Evolutionary conservation across 1,284 basidiomycete genomes (phyloP).

Genomic region (Moesziomyces sp.): DNA sequence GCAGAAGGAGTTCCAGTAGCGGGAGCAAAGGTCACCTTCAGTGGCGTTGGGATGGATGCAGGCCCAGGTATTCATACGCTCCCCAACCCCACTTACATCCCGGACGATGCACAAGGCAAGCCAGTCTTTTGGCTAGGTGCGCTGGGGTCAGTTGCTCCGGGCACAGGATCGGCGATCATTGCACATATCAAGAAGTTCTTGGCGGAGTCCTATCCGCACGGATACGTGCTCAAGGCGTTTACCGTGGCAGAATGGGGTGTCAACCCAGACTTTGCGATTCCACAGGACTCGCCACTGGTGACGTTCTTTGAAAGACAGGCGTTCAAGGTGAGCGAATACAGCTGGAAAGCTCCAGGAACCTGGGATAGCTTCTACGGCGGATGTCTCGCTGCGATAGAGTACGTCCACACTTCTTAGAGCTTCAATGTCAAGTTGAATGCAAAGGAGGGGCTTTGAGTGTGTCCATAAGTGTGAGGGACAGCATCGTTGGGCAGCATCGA

Average conservation of each 20-base stretch:
- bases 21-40: conserved; percentile 24
- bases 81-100: conserved; percentile 2
- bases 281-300: conserved; percentile 4
- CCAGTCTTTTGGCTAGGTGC: conserved; percentile 22
- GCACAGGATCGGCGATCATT: conserved; percentile 6
- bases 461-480: conserved; percentile 7
- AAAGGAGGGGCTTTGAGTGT: background rate
- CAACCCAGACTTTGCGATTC: conserved; percentile 2
- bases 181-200: conserved; percentile 19
- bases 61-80: conserved; percentile 1
- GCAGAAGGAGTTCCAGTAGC: conserved; percentile 6
- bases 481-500: too few relatives aligned
- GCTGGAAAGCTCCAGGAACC: conserved; percentile 29
- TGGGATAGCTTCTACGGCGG: conserved; percentile 29
- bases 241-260: conserved; percentile 29
- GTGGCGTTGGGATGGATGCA: conserved; percentile 27
- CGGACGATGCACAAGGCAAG: background rate
- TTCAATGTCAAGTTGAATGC: too few relatives aligned
- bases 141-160: conserved; percentile 15
- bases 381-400: conserved; percentile 19
- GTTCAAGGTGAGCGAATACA: conserved; percentile 18
- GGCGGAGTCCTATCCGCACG: background rate
- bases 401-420: conserved; percentile 2
- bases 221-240: conserved; percentile 12
- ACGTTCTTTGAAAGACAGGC: conserved; percentile 17